Evolutionary conservation across 208 protist genomes (phyloP).

Genomic region (Angomonas desouzai): DNA sequence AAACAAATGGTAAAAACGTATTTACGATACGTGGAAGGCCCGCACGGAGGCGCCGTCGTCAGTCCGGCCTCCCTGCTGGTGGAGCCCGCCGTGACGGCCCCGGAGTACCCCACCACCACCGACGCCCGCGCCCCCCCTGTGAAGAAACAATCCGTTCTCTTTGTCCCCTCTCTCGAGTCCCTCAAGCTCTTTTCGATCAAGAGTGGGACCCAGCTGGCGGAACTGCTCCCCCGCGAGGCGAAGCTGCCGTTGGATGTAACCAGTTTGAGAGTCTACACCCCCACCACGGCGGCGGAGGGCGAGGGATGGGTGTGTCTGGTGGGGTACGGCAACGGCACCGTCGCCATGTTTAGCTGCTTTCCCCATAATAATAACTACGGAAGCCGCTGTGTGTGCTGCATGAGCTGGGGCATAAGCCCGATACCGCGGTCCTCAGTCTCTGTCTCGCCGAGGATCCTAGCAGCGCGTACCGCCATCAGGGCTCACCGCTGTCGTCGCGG

Average conservation of each 20-base stretch:
- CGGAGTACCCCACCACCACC: constrained; percentile 11
- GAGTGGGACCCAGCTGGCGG: constrained; percentile 69
- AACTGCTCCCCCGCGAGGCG: constrained; percentile 60
- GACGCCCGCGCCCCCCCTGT: constrained; percentile 9
- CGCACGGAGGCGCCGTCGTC: constrained; percentile 65
- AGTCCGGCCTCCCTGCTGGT: constrained; percentile 63
- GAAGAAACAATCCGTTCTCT: constrained; percentile 28
- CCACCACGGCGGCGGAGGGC: background rate
- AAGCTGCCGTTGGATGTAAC: constrained; percentile 85
- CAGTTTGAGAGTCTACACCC: constrained; percentile 43
- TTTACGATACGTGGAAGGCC: constrained; percentile 80
- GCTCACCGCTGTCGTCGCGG: constrained; percentile 11
- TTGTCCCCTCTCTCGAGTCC: constrained; percentile 77
- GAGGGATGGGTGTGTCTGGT: constrained; percentile 67
- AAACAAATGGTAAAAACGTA: constrained; percentile 88
- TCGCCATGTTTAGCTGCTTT: constrained; percentile 70
- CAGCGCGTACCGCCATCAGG: background rate
- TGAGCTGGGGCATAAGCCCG: constrained; percentile 75
- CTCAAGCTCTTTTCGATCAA: constrained; percentile 77
- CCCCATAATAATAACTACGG: constrained; percentile 81
- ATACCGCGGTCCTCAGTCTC: constrained; percentile 87
- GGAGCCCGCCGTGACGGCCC: constrained; percentile 34
- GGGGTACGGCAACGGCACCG: constrained; percentile 83
- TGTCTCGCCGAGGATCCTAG: constrained; percentile 26
- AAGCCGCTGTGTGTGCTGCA: constrained; percentile 78